A percentile compares a stretch with the other conserved stretches of the same genome.
Conservation (phyloP, 2,329 filamentous ascomycete genomes). For the Apiospora malaysiana region DNA sequence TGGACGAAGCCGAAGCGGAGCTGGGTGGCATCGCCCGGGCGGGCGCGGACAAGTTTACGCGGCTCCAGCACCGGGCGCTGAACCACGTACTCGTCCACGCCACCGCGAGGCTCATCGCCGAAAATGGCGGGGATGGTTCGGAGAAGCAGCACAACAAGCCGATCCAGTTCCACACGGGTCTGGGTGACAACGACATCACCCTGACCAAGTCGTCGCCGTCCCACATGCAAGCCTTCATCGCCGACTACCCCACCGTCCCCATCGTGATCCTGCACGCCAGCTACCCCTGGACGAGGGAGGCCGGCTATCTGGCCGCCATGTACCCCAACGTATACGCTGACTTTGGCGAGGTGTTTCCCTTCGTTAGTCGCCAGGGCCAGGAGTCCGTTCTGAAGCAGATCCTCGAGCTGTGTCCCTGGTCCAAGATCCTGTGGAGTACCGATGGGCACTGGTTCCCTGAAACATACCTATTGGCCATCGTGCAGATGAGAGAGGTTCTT, state of each 20-base stretch:
- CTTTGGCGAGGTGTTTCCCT: conserved; percentile 82
- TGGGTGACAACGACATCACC: conserved; percentile 80
- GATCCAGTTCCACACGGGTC: conserved; percentile 82
- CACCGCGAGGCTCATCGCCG: conserved; percentile 63
- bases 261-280: conserved; percentile 81
- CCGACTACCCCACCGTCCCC: conserved; percentile 69
- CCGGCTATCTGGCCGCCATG: conserved; percentile 77
- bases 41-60: conserved; percentile 47
- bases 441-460: conserved; percentile 83
- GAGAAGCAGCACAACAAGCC: conserved; percentile 65
- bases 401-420: conserved; percentile 75
- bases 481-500: conserved; percentile 74
- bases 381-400: conserved; percentile 73
- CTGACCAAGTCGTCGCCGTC: conserved; percentile 75
- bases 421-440: conserved; percentile 80
- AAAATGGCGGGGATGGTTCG: conserved; percentile 31
- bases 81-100: conserved; percentile 74
- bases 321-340: conserved; percentile 84
- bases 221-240: conserved; percentile 76
- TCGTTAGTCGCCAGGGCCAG: conserved; percentile 78
- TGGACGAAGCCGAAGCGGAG: conserved; percentile 47
- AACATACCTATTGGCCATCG: conserved; percentile 74
- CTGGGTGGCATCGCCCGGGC: conserved; percentile 43
- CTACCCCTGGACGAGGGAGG: conserved; percentile 81
- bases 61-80: conserved; percentile 67